phyloP scores from a whole-genome alignment of 139 green algal species.

The Picochlorum sp. region DNA sequence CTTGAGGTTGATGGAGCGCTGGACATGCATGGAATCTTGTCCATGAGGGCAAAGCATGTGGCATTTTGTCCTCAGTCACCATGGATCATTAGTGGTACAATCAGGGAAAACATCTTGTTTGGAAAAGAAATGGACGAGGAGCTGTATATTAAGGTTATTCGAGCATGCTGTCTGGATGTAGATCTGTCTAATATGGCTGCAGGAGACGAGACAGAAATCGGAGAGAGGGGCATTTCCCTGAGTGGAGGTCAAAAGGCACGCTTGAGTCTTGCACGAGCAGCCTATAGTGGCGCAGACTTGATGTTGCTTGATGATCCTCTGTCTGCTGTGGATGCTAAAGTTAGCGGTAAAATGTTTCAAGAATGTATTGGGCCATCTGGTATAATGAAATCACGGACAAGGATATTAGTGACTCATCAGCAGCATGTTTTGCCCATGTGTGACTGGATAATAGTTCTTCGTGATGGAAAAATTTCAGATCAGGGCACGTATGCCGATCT shows the following conservation, averaged over 20 bases:
- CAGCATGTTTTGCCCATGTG: conserved; percentile 71
- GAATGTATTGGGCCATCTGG: conserved; percentile 53
- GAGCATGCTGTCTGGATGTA: conserved; percentile 44
- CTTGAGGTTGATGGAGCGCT: conserved; percentile 28
- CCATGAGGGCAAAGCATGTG: conserved; percentile 37
- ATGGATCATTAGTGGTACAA: conserved; percentile 60
- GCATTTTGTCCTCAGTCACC: conserved; percentile 66
- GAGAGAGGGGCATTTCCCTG: conserved; percentile 82
- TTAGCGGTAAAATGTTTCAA: conserved; percentile 55
- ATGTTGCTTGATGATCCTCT: conserved; percentile 82
- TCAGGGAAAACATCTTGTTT: conserved; percentile 74
- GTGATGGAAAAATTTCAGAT: conserved; percentile 33
- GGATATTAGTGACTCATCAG: conserved; percentile 84
- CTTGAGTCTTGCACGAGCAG: conserved; percentile 64
- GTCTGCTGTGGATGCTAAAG: conserved; percentile 67
- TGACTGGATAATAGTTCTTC: conserved; percentile 66
- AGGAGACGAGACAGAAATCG: conserved; percentile 75
- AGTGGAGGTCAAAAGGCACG: conserved; percentile 64
- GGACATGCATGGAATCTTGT: conserved; percentile 10
- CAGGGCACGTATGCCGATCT: conserved; percentile 49
- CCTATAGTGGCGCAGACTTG: conserved; percentile 50
- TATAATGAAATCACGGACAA: conserved; percentile 45
- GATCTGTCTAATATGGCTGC: conserved; percentile 62
- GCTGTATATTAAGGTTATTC: conserved; percentile 42
- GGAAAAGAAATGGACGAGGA: conserved; percentile 35